Conservation (phyloP, 805 yeast species). For the Hanseniaspora pseudoguilliermondii region DNA sequence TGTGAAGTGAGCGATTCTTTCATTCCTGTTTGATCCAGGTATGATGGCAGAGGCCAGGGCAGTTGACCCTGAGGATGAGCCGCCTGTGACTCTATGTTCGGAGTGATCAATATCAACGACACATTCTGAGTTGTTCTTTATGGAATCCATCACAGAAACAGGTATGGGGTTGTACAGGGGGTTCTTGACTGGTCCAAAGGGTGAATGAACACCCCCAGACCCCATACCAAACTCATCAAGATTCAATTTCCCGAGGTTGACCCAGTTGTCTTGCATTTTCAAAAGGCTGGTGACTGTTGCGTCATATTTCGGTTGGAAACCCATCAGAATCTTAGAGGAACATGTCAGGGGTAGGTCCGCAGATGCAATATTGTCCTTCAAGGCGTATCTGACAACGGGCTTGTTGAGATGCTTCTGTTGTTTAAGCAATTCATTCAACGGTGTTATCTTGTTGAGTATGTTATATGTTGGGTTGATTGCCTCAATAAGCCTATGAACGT, state of each 20-base stretch:
- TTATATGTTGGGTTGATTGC: constrained; percentile 1
- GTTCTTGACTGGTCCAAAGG: constrained; percentile 47
- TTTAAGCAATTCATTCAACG: neutral
- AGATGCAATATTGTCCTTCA: constrained; percentile 77
- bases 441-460: constrained; percentile 4
- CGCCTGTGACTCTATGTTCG: constrained; percentile 50
- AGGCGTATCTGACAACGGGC: constrained; percentile 25
- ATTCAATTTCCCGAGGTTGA: constrained; percentile 66
- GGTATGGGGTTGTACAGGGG: constrained; percentile 29
- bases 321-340: constrained; percentile 49
- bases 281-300: constrained; percentile 58
- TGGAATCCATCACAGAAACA: neutral
- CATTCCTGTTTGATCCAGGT: constrained; percentile 58
- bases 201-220: constrained; percentile 45
- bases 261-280: constrained; percentile 37
- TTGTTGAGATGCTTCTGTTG: neutral
- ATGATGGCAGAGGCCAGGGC: constrained; percentile 70
- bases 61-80: constrained; percentile 94
- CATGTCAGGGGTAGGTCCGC: constrained; percentile 60
- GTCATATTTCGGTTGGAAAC: constrained; percentile 63
- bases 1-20: constrained; percentile 42
- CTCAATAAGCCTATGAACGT: neutral
- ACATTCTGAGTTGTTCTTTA: neutral
- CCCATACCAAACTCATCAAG: constrained; percentile 99
- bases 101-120: constrained; percentile 15